phyloP scores from a whole-genome alignment of 164 flowering plant genomes.

The Stephania japonica region DNA sequence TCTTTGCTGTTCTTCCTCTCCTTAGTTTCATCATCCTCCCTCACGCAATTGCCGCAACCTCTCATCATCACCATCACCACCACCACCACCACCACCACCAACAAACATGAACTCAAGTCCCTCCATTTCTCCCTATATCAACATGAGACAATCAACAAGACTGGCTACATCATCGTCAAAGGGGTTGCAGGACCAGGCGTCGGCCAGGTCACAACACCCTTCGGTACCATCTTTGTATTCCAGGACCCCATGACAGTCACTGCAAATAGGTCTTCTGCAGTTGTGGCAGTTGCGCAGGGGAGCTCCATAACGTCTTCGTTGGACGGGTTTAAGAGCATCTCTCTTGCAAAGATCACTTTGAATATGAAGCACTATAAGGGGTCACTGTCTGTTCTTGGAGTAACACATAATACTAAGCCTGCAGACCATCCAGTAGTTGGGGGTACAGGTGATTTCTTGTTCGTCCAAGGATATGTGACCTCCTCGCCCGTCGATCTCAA shows the following conservation, averaged over 20 bases:
- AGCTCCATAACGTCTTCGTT: conserved; percentile 26
- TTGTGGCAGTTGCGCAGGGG: conserved; percentile 28
- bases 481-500: conserved; percentile 33
- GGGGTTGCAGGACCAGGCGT: conserved; percentile 31
- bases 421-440: conserved; percentile 42
- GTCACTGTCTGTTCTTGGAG: conserved; percentile 35
- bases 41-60: background rate
- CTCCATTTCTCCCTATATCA: conserved; percentile 38
- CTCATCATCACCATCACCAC: conserved; percentile 17
- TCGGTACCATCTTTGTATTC: conserved; percentile 36
- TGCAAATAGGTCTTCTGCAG: conserved; percentile 23
- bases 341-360: conserved; percentile 33
- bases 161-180: conserved; percentile 27
- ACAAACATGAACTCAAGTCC: conserved; percentile 25
- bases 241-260: conserved; percentile 30
- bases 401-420: conserved; percentile 29
- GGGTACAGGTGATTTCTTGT: conserved; percentile 41
- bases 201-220: conserved; percentile 31
- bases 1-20: background rate
- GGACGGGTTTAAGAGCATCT: conserved; percentile 32
- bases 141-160: conserved; percentile 40
- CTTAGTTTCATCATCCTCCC: background rate
- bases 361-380: conserved; percentile 29
- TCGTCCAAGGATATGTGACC: conserved; percentile 38
- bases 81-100: conserved; percentile 29